Base-by-base conservation (phyloP, 345 rosid species). In the Salix dunnii region DNA sequence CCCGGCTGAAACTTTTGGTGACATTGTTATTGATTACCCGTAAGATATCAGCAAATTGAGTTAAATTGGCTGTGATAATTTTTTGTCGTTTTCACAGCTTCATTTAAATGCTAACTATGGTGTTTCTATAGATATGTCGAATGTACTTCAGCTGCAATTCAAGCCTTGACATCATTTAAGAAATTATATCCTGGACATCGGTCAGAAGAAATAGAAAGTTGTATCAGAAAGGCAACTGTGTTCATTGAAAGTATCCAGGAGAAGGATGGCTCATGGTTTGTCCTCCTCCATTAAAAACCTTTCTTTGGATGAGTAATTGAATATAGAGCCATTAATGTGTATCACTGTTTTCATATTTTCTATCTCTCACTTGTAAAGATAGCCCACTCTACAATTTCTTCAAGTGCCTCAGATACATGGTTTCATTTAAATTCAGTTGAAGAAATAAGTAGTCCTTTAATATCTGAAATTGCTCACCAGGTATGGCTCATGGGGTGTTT, bases 1-100 rank as follows among this genome's bases (percentile, higher is more conserved):
- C 80, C 98, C 98, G 27, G 99, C 99, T 18, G 99, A 96, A 88
- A 93, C 99, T 49, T 96, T 96, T 87, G 99, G 98, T 27, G 99
- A 96, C 83, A 93, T 96, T 35, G 96, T 96, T 49, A 92, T 96
- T 61, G 98, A 96, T 82, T 96, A 96, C 74, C 91, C 94, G 98
- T 93, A 91, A 91, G 99, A 75, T 80, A 40, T 81, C 58, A 68
- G 72, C 67, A 80, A 23, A 70, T 38, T 76, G 46, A 70, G 64
- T 55, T 77, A 21, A 20, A 81, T 79, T 28, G 23, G 11, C 71
- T 70, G 25, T 1, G 71, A 17, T 69, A 25, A 33, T 8, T 17
- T 8, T 18, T 46, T 76, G 55, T 43, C 43, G n/a, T 13, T 61
- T 74, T 27, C 21, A n/a, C 64, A 12, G 5, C 38, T 18, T 7